phyloP scores from a whole-genome alignment of 2,329 filamentous ascomycete genomes.

The Colletotrichum neosansevieriae region DNA sequence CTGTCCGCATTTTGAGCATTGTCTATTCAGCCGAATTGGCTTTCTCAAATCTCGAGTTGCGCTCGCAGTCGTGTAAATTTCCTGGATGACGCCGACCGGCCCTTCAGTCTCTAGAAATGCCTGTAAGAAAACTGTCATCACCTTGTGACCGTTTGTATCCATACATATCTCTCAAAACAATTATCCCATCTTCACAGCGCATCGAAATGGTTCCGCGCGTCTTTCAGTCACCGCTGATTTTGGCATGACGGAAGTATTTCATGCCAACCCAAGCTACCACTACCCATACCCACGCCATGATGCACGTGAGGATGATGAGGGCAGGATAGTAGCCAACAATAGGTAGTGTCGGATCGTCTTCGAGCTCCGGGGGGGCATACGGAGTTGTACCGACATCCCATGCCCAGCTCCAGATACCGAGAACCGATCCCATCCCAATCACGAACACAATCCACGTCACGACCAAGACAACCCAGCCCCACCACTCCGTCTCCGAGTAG shows the following conservation, averaged over 20 bases:
- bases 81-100: too few species aligned
- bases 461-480: conserved; percentile 93
- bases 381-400: conserved; percentile 98
- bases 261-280: conserved; percentile 97
- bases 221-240: conserved; percentile 76
- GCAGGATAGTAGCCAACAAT: conserved; percentile 98
- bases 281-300: conserved; percentile 99
- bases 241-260: conserved; percentile 99
- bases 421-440: conserved; percentile 93
- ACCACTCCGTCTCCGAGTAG: conserved; percentile 96
- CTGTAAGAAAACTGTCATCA: too few species aligned
- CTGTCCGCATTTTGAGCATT: background rate
- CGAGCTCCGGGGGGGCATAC: conserved; percentile 93
- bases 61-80: too few species aligned
- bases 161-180: background rate
- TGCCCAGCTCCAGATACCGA: conserved; percentile 97
- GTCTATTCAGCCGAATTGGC: background rate
- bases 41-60: background rate
- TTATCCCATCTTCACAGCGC: background rate
- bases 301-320: conserved; percentile 88
- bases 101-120: too few species aligned
- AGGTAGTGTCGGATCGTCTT: conserved; percentile 93
- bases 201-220: background rate
- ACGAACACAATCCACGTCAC: conserved; percentile 98
- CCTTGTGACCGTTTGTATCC: too few species aligned